Base-by-base conservation (phyloP, 148 eudicot genomes). In the Chenopodium suecicum region DNA sequence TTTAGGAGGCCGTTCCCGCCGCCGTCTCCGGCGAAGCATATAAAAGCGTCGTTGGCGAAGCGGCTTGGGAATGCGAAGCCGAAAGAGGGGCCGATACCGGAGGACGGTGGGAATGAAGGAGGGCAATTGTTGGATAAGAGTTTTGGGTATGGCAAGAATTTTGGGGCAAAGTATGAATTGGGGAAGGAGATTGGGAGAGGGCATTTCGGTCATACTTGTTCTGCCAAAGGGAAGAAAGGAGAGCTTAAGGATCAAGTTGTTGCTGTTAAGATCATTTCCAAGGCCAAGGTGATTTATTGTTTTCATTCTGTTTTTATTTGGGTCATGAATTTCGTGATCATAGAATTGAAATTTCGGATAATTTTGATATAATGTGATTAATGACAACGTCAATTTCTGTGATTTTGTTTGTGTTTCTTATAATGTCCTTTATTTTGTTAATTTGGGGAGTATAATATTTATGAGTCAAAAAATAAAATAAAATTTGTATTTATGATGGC, bases 21-120 rank as follows among this genome's bases (percentile, higher is more conserved):
- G 19, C 94, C 94, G 14, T 91, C 94, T 17, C 94, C 94, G 37
- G 94, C 94, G 66, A 91, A 91, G 88, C 94, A 90, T 72, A 91
- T 91, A 31, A 91, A 90, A 78, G 94, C 92, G 34, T 91, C 92
- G 44, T 71, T 91, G 4, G 89, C 85, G 58, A 90, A 86, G 84
- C 86, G 92, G 34, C 82, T 90, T 11, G 92, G 91, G 76, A 84
- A 84, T 8, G 80, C 73, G 60, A 87, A 72, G 85, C 89, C 85
- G 22, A 89, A 83, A 46, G 91, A 88, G 27, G 89, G 91, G 1
- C 80, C 88, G 41, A 90, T 90, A 41, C 93, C 91, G 16, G 93
- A 90, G 76, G 85, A 88, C 20, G 90, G 83, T 1, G 60, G 78
- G 4, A 54, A 64, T 0, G 88, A 54, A 73, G 81, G 44, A 3